These are phyloP conservation scores for Phytopythium aichiense DNA, from an alignment of 352 stramenopile species.

Conservation along the genomic window DNA sequence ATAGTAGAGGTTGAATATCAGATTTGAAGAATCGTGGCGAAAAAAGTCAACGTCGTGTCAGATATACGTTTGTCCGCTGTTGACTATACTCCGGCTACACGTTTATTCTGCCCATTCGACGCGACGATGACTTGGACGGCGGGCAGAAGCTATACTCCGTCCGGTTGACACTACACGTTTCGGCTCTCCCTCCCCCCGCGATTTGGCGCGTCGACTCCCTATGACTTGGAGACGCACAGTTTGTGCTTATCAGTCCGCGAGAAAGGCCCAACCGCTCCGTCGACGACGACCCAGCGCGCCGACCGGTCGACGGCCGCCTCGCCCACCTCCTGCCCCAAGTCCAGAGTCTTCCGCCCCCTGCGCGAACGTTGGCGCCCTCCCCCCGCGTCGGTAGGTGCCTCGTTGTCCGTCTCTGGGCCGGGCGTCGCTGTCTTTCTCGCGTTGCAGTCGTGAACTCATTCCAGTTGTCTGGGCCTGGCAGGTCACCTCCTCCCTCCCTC, in stretches of 20 bases:
- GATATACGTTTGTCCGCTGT: background rate
- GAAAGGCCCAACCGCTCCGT: background rate
- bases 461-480: background rate
- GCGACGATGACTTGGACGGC: background rate
- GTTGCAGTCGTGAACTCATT: background rate
- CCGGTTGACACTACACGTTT: background rate
- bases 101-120: background rate
- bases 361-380: background rate
- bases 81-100: background rate
- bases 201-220: background rate
- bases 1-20: background rate
- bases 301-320: background rate
- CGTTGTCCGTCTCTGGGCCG: background rate
- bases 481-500: background rate
- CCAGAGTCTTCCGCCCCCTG: background rate
- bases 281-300: background rate
- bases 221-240: constrained; percentile 3
- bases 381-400: constrained; percentile 2
- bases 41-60: constrained; percentile 2
- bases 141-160: background rate
- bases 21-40: background rate
- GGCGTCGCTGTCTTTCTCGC: background rate
- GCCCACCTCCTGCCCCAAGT: background rate
- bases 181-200: background rate
- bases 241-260: constrained; percentile 3